Conservation (phyloP, 306 rosid species). For the Senna tora region DNA sequence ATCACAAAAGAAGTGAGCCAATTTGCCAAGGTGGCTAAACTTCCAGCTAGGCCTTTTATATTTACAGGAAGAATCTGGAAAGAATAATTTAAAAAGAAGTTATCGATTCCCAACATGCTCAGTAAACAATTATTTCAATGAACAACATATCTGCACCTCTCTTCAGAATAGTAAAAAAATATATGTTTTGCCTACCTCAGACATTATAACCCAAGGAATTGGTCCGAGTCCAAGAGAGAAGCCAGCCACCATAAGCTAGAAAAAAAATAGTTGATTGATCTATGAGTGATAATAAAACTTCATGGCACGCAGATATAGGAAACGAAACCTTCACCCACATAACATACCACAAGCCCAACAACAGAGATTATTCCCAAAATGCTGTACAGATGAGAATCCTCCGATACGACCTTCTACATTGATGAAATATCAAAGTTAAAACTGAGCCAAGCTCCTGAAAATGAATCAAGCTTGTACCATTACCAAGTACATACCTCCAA, state of each 20-base stretch:
- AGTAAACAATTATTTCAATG: constrained; percentile 24
- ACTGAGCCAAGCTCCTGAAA: constrained; percentile 18
- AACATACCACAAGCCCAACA: constrained; percentile 77
- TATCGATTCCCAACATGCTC: constrained; percentile 1
- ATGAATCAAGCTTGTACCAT: constrained; percentile 31
- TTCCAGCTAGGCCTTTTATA: constrained; percentile 87
- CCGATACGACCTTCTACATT: constrained; percentile 46
- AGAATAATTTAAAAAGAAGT: constrained; percentile 27
- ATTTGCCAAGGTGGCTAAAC: constrained; percentile 69
- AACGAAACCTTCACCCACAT: constrained; percentile 12
- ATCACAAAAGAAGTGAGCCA: constrained; percentile 62
- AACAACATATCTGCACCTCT: too few species aligned
- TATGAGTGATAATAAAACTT: constrained; percentile 1
- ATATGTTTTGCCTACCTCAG: constrained; percentile 62
- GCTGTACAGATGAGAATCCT: constrained; percentile 50
- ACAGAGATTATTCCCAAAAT: constrained; percentile 61
- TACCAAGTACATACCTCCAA: constrained; percentile 56
- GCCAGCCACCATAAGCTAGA: constrained; percentile 61
- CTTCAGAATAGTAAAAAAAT: too few species aligned
- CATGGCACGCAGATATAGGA: not conserved
- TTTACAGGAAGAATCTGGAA: constrained; percentile 83
- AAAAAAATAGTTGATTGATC: constrained; percentile 32
- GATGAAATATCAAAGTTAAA: constrained; percentile 33
- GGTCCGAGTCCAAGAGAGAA: constrained; percentile 88
- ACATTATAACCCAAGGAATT: constrained; percentile 92